Evolutionary conservation across 305 asterid genomes (phyloP), one percentile per base, ranked within the genome.

Genomic region (Caryopteris hybrid): DNA sequence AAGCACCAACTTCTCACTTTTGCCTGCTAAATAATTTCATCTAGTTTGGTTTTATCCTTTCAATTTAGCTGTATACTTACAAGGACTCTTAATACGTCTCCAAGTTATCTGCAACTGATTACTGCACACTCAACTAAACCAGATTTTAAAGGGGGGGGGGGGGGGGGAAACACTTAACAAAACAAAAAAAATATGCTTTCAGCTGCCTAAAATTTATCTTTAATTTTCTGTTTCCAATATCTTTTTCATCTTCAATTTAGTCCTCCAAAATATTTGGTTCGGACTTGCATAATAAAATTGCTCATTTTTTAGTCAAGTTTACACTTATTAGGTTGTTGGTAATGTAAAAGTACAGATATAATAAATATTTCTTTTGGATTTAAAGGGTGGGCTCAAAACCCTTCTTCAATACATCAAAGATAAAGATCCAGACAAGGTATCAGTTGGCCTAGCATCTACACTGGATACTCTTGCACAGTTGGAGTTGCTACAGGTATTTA

Each of bases 401-500:
- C 95, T 93, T 73, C 86, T 93, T 46, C 72, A 81, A 68, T 68
- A 81, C 73, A 87, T 91, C 75, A 86, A 86, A 73, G 88, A 91
- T 64, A 86, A 91, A 77, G 92, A 93, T 73, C 78, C 91, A 20
- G 97, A 93, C 78, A 86, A 80, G 77, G 90, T 88, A 64, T 91
- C 99, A 58, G 81, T 87, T 45, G 86, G 85, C 65, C 96, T 93
- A 74, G 91, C 96, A 21, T 85, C 94, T 72, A 69, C 99, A 48
- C 81, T 93, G 61, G 95, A 93, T 75, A 84, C 82, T 54, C 81
- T 91, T 72, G 95, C 95, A 31, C 84, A 91, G 80, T 60, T 93
- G 87, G 99, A 93, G 83, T 75, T 93, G 86, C 80, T 93, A 60
- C 97, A 93, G 97, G 99, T 93, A 80, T 14, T 50, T 53, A 42